Conservation (phyloP, 1,284 basidiomycete genomes). For the Microbotryomycetes sp. region DNA sequence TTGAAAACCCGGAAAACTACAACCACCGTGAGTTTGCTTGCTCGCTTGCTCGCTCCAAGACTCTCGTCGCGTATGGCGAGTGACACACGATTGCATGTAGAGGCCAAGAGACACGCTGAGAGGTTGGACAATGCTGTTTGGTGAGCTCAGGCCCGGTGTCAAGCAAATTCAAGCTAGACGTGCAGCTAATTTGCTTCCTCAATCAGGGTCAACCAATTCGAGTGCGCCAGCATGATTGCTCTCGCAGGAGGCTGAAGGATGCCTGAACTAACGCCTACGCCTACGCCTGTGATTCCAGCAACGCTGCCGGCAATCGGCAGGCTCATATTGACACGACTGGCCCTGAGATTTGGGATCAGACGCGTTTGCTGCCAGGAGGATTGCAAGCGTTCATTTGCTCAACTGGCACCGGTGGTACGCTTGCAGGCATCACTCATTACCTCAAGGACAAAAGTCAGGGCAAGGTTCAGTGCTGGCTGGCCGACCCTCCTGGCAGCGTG, state of each 20-base stretch:
- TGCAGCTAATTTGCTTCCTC: neutral
- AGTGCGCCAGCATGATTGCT: slow-evolving; percentile 43
- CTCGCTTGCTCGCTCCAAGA: too few species aligned
- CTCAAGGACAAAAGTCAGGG: slow-evolving; percentile 78
- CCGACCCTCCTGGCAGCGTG: slow-evolving; percentile 93
- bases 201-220: slow-evolving; percentile 79
- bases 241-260: too few species aligned
- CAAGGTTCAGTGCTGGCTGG: slow-evolving; percentile 82
- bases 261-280: neutral
- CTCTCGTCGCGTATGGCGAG: too few species aligned
- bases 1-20: slow-evolving; percentile 93
- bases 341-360: slow-evolving; percentile 95
- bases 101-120: slow-evolving; percentile 81
- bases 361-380: slow-evolving; percentile 41
- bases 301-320: slow-evolving; percentile 58
- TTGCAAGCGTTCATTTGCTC: slow-evolving; percentile 87
- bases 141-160: slow-evolving; percentile 50
- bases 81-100: too few species aligned
- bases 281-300: slow-evolving; percentile 13
- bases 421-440: slow-evolving; percentile 80
- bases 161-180: slow-evolving; percentile 28
- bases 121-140: slow-evolving; percentile 85
- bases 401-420: slow-evolving; percentile 92
- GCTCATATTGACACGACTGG: slow-evolving; percentile 88
- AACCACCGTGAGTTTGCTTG: slow-evolving; percentile 62